Evolutionary conservation across 768 basidiomycete genomes (phyloP).

Genomic region (Hypholoma sublateritium): DNA sequence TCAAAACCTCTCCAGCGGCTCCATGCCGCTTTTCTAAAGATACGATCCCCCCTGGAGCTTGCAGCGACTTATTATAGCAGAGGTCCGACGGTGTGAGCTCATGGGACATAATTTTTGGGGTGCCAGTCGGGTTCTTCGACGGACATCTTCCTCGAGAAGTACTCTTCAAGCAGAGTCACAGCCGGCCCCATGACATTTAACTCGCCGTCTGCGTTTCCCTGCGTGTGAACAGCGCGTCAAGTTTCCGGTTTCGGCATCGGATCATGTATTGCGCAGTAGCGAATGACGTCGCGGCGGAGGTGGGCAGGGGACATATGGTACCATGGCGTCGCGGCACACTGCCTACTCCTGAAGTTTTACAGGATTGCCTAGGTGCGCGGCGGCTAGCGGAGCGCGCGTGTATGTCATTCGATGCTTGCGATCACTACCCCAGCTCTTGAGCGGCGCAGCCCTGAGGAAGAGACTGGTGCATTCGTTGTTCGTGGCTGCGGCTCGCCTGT

Average conservation of each 20-base stretch:
- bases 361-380: constrained; percentile 40
- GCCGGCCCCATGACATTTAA: constrained; percentile 61
- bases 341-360: constrained; percentile 31
- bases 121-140: background rate
- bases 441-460: constrained; percentile 48
- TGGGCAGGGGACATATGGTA: constrained; percentile 56
- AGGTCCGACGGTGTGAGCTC: constrained; percentile 63
- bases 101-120: constrained; percentile 56
- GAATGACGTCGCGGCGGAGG: constrained; percentile 56
- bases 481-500: constrained; percentile 1
- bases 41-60: constrained; percentile 28
- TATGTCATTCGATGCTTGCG: constrained; percentile 46
- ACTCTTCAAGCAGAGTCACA: constrained; percentile 41
- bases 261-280: constrained; percentile 54
- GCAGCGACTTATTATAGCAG: constrained; percentile 60
- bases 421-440: constrained; percentile 55
- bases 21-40: constrained; percentile 59
- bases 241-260: constrained; percentile 52
- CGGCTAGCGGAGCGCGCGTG: constrained; percentile 54
- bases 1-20: constrained; percentile 49
- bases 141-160: constrained; percentile 28
- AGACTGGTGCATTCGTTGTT: constrained; percentile 2
- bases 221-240: constrained; percentile 50
- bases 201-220: constrained; percentile 62
- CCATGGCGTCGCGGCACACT: constrained; percentile 46